These are phyloP conservation scores for Candida stauntonica DNA, from an alignment of 805 yeast species.

Conservation along the genomic window DNA sequence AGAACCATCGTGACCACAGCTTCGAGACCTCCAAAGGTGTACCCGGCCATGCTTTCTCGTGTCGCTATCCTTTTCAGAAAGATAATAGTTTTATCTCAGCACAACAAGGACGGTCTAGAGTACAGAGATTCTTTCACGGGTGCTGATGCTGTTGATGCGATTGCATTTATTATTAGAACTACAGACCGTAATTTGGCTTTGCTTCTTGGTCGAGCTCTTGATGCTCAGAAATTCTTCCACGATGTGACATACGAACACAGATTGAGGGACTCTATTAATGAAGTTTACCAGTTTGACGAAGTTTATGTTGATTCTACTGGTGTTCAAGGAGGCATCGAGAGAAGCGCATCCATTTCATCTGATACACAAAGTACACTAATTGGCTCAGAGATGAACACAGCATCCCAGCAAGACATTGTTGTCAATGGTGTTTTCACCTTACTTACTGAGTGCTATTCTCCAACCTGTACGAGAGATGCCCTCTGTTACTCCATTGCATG, in stretches of 20 bases:
- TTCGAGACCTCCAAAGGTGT: slow-evolving; percentile 57
- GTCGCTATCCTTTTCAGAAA: slow-evolving; percentile 80
- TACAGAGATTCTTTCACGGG: slow-evolving; percentile 95
- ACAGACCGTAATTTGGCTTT: slow-evolving; percentile 89
- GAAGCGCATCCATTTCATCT: slow-evolving; percentile 22
- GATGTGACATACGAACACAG: slow-evolving; percentile 95
- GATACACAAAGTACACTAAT: slow-evolving; percentile 13
- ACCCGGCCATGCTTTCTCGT: slow-evolving; percentile 83
- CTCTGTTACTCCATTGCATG: slow-evolving; percentile 95
- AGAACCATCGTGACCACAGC: slow-evolving; percentile 46
- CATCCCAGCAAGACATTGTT: slow-evolving; percentile 16
- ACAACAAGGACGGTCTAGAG: slow-evolving; percentile 85
- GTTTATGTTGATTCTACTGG: slow-evolving; percentile 35
- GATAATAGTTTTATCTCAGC: slow-evolving; percentile 63
- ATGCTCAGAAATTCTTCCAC: slow-evolving; percentile 90
- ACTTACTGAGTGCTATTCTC: slow-evolving; percentile 92
- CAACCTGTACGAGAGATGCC: slow-evolving; percentile 86
- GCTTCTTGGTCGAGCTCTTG: slow-evolving; percentile 83
- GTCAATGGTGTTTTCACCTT: slow-evolving; percentile 93
- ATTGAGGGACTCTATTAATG: slow-evolving; percentile 79
- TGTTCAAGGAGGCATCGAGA: slow-evolving; percentile 30
- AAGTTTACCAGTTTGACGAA: slow-evolving; percentile 80
- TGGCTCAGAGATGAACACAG: slow-evolving; percentile 8
- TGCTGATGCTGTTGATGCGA: slow-evolving; percentile 86
- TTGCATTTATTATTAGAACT: slow-evolving; percentile 80